phyloP scores from a whole-genome alignment of 1,284 basidiomycete genomes.

The Schizopora paradoxa region DNA sequence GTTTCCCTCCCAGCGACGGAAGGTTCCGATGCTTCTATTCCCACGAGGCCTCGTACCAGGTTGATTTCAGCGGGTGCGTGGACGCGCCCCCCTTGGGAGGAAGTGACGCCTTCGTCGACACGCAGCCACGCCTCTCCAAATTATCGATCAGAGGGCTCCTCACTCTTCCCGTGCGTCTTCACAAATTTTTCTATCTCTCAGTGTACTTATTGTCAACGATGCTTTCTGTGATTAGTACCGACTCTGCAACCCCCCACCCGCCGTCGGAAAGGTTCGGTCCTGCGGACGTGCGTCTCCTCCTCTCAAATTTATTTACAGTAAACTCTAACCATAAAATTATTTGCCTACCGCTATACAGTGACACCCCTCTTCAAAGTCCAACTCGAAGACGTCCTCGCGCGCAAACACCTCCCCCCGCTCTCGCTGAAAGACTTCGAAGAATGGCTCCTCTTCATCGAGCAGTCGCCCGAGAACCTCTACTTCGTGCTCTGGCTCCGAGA shows the following conservation, averaged over 20 bases:
- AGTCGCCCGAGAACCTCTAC: constrained; percentile 66
- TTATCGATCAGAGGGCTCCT: constrained; percentile 42
- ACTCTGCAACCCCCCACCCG: constrained; percentile 62
- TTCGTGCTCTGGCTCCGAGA: constrained; percentile 57
- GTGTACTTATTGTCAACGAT: not conserved
- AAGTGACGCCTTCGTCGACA: constrained; percentile 17
- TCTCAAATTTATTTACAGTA: not conserved
- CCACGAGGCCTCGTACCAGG: too few relatives aligned
- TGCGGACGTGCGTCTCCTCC: constrained; percentile 39
- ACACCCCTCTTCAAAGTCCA: constrained; percentile 55
- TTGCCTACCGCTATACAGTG: constrained; percentile 29
- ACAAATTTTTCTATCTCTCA: not conserved
- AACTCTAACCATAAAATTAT: not conserved
- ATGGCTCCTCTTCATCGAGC: constrained; percentile 71
- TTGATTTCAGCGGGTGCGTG: too few relatives aligned
- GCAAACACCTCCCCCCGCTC: constrained; percentile 67
- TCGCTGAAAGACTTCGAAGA: constrained; percentile 77
- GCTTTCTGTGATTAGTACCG: constrained; percentile 37
- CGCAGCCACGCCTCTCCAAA: constrained; percentile 45
- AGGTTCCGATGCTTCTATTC: too few relatives aligned
- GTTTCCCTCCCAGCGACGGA: not conserved
- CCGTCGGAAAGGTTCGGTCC: constrained; percentile 58
- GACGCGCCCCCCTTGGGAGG: too few relatives aligned
- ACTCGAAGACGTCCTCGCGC: constrained; percentile 63
- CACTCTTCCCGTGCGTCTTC: constrained; percentile 40